Base-by-base conservation (phyloP, 148 eudicot species). In the Vaccinium macrocarpon region DNA sequence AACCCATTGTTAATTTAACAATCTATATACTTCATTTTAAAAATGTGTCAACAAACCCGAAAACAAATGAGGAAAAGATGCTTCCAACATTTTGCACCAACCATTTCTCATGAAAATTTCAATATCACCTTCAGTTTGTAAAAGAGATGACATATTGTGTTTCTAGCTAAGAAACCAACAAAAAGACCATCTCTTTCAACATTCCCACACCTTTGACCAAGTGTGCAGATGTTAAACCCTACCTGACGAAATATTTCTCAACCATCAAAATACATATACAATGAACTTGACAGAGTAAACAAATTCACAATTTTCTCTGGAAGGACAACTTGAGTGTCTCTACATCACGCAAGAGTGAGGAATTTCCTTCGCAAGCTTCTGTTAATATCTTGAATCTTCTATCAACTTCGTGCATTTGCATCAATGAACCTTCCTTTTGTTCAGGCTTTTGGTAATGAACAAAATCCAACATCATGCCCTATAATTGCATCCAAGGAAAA, bases 321-420 rank as follows among this genome's bases (percentile, higher is more conserved):
- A 84, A 81, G 68, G 84, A 85, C 76, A 86, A 79, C 77, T 85
- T 78, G 61, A 93, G 91, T 64, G 88, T 90, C 82, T 90, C 94
- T 38, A 92, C 93, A 62, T 85, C 86, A 50, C 71, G 82, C 85
- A 92, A 80, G 48, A 92, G 93, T 56, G 91, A 90, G 51, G 90
- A 90, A 82, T 88, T 92, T 82, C 94, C 92, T 64, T 90, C 94
- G 84, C 97, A 95, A 16, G 89, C 91, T 79, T 90, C 92, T 77
- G 49, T 85, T 83, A 95, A 66, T 56, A 88, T 7, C 61, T 82
- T 59, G 59, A 95, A 84, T 88, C 93, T 91, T 48, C 72, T 68
- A 77, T 81, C 88, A 13, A 86, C 27, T 53, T 51, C 79, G 29
- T 59, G 76, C n/a, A 61, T 51, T 61, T 78, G 82, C 51, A 83